Conservation (phyloP, 495 filamentous ascomycete genomes). For the Aspergillus sclerotioniger region DNA sequence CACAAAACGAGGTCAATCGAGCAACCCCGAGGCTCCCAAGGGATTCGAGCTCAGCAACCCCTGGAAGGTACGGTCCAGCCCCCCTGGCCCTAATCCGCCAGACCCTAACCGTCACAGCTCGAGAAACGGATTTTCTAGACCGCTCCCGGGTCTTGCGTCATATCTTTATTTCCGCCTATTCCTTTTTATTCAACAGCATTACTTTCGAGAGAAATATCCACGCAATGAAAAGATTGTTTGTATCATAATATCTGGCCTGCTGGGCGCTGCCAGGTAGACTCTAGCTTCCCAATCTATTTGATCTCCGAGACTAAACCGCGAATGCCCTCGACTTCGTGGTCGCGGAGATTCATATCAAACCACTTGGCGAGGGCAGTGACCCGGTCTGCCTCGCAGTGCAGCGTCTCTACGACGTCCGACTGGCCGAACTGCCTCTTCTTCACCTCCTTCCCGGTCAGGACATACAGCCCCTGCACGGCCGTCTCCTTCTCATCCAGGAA, state of each 20-base stretch:
- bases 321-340: constrained; percentile 51
- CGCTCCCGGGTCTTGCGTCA: constrained; percentile 13
- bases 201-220: constrained; percentile 21
- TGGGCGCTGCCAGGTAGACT: constrained; percentile 11
- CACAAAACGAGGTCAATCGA: constrained; percentile 77
- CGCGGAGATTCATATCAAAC: constrained; percentile 54
- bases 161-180: constrained; percentile 11
- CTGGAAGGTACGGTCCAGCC: constrained; percentile 67
- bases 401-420: constrained; percentile 48
- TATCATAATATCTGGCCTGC: constrained; percentile 15
- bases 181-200: constrained; percentile 16
- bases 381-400: constrained; percentile 52
- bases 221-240: constrained; percentile 18
- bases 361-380: constrained; percentile 51
- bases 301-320: constrained; percentile 49
- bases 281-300: constrained; percentile 21
- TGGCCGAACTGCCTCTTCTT: constrained; percentile 55
- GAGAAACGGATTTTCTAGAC: constrained; percentile 44
- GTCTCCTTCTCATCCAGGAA: constrained; percentile 35
- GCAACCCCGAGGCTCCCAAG: constrained; percentile 71
- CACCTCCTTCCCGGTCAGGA: constrained; percentile 52
- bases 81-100: neutral
- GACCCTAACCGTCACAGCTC: constrained; percentile 28
- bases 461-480: constrained; percentile 55
- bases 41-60: constrained; percentile 95